Percentiles rank a stretch among this genome's conserved stretches.
Conservation (phyloP, 768 basidiomycete species). For the Leucocoprinus sp. region DNA sequence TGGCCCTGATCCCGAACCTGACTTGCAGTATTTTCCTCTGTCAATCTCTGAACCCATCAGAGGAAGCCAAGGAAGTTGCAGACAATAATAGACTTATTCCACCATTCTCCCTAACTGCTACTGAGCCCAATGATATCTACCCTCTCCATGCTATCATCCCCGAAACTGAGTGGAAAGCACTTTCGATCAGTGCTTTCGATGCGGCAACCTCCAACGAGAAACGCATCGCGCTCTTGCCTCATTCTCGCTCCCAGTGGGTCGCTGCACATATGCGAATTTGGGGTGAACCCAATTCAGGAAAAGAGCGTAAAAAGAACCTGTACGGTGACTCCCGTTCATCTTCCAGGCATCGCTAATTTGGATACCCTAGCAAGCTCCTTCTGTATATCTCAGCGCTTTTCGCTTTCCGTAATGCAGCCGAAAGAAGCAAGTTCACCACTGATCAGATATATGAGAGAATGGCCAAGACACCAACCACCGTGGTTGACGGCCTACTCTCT, state of each 20-base stretch:
- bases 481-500: constrained; percentile 67
- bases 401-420: constrained; percentile 46
- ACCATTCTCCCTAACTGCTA: constrained; percentile 56
- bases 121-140: constrained; percentile 66
- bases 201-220: constrained; percentile 39
- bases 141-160: constrained; percentile 70
- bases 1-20: not conserved
- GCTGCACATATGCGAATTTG: constrained; percentile 48
- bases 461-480: constrained; percentile 44
- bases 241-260: constrained; percentile 59
- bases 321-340: constrained; percentile 25
- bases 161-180: constrained; percentile 69
- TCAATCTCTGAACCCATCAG: constrained; percentile 28
- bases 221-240: constrained; percentile 51
- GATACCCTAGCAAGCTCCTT: constrained; percentile 53
- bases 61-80: constrained; percentile 55
- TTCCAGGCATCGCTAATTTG: constrained; percentile 1
- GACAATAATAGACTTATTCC: constrained; percentile 72
- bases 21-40: constrained; percentile 1
- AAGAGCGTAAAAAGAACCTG: constrained; percentile 53
- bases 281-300: constrained; percentile 36
- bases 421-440: constrained; percentile 34
- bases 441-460: constrained; percentile 50
- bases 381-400: constrained; percentile 82
- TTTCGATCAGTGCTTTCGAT: constrained; percentile 51